phyloP scores from a whole-genome alignment of 1,284 basidiomycete genomes.

The Volvariella volvacea region DNA sequence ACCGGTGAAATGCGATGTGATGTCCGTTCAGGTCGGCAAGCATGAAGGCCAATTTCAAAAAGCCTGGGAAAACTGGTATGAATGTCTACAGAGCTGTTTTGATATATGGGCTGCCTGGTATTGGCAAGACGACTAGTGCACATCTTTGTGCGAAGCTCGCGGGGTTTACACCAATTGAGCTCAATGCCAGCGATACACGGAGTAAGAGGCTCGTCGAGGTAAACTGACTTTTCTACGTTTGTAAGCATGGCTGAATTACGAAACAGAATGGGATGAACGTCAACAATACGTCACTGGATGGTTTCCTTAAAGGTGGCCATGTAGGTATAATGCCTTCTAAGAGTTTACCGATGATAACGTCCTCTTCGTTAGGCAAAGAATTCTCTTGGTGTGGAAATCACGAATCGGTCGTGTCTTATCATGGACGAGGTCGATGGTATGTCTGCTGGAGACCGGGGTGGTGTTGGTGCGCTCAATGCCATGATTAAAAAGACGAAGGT shows the following conservation, averaged over 20 bases:
- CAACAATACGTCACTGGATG: slow-evolving; percentile 84
- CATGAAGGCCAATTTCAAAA: slow-evolving; percentile 78
- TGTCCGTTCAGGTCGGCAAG: slow-evolving; percentile 55
- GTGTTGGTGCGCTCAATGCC: slow-evolving; percentile 88
- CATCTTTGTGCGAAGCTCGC: slow-evolving; percentile 86
- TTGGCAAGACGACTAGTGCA: slow-evolving; percentile 96
- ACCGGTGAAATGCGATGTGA: neutral
- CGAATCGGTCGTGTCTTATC: slow-evolving; percentile 82
- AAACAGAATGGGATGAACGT: slow-evolving; percentile 77
- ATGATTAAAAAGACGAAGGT: slow-evolving; percentile 94
- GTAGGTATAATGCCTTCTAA: slow-evolving; percentile 29
- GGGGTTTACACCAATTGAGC: slow-evolving; percentile 89
- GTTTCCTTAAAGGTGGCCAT: slow-evolving; percentile 68
- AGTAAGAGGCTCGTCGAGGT: slow-evolving; percentile 97
- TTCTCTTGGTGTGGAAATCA: slow-evolving; percentile 65
- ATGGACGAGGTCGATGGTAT: slow-evolving; percentile 99
- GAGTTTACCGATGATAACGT: neutral
- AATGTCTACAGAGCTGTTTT: slow-evolving; percentile 84
- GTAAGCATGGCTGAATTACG: neutral
- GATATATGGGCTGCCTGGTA: slow-evolving; percentile 91
- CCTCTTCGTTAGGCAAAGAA: slow-evolving; percentile 46
- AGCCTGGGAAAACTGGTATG: slow-evolving; percentile 89
- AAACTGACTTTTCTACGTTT: slow-evolving; percentile 8
- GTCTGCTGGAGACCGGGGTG: slow-evolving; percentile 96
- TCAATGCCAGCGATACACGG: slow-evolving; percentile 93